Base-by-base conservation (phyloP, 2,329 filamentous ascomycete species). In the Tolypocladium cylindrosporum region DNA sequence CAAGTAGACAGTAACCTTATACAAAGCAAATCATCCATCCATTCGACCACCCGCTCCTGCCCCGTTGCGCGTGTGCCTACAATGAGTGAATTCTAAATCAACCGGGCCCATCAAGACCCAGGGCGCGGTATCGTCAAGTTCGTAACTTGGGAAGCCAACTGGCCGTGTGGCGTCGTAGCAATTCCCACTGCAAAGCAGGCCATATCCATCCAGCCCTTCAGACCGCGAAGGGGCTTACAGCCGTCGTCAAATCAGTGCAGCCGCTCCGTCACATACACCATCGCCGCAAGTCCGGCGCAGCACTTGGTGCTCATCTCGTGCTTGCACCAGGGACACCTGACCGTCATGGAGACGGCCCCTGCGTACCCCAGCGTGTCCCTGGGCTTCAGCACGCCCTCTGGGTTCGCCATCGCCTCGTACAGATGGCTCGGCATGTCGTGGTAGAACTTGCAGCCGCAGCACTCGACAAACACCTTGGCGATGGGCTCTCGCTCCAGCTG, bases 251-350 rank as follows among this genome's bases (percentile, higher is more conserved):
- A n/a, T 54, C 50, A 77, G 65, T 86, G 83, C 55, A 87, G 68
- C 60, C 81, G 81, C 69, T 89, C 85, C 65, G 82, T 82, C 64
- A 90, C 72, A 61, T 86, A 82, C 4, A 90, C 81, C 51, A 86
- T 77, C 1, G 87, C 83, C 13, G 84, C 82, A 72, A 87, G 87
- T 9, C 86, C 87, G 13, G 85, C 79, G 68, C 87, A 90, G 71
- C 87, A 90, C 59, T 72, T 74, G 16, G 80, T 86, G 62, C 77
- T 85, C 86, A 90, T 89, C 55, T 81, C 80, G 72, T 90, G 87
- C 50, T 76, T 76, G 68, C 87, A 90, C 87, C 87, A 90, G 10
- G 86, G 86, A 67, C 87, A 90, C 62, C 80, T 82, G 34, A 88
- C 82, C 66, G 79, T 82, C 62, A 84, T 85, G 10, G 79, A 83